A percentile compares a stretch with the other conserved stretches of the same genome.
phyloP scores from a whole-genome alignment of 139 green algal species.

The Micractinium conductrix region DNA sequence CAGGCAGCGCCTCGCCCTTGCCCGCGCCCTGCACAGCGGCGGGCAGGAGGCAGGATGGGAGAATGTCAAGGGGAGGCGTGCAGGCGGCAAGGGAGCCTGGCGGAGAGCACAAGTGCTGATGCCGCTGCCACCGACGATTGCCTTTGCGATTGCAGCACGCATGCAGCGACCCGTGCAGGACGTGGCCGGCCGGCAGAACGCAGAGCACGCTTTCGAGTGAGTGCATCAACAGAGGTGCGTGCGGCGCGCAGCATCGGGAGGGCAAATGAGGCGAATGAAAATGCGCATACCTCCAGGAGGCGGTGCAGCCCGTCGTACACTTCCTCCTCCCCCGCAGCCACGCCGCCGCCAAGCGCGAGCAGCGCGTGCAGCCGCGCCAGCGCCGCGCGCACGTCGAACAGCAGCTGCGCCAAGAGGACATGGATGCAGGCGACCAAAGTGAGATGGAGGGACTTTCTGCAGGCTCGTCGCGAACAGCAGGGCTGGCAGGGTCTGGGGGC shows the following conservation, averaged over 20 bases:
- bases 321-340: conserved; percentile 1
- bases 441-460: background rate
- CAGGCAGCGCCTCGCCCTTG: background rate
- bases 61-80: too few species aligned
- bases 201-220: too few species aligned
- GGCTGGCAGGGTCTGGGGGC: too few species aligned
- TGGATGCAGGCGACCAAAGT: background rate
- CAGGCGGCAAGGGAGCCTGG: too few species aligned
- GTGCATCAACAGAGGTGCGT: too few species aligned
- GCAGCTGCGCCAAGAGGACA: background rate
- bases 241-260: too few species aligned
- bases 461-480: too few species aligned
- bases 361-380: conserved; percentile 20
- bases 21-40: background rate
- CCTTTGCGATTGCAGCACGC: too few species aligned
- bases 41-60: background rate
- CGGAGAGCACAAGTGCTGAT: too few species aligned
- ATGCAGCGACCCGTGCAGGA: too few species aligned
- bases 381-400: conserved; percentile 16
- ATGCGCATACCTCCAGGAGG: conserved; percentile 22
- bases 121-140: too few species aligned
- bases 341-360: conserved; percentile 2
- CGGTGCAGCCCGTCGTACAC: conserved; percentile 4
- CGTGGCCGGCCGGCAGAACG: too few species aligned
- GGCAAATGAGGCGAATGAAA: background rate